Conservation (phyloP, 306 rosid species). For the Gastrolobium bilobum region DNA sequence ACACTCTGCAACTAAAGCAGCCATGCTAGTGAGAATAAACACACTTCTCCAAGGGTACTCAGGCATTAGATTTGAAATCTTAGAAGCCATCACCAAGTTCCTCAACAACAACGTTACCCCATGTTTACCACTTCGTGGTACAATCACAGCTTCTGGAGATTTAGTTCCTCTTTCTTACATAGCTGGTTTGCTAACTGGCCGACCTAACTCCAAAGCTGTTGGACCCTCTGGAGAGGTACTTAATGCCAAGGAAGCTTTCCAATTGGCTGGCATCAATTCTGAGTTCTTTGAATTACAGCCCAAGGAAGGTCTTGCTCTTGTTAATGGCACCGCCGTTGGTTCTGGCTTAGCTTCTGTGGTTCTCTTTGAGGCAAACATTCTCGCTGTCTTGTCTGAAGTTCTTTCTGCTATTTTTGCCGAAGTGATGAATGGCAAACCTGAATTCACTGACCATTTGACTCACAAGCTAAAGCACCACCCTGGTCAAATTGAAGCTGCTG, state of each 20-base stretch:
- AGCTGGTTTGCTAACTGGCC: conserved; percentile 80
- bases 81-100: conserved; percentile 80
- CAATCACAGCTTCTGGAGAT: conserved; percentile 89
- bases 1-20: conserved; percentile 77
- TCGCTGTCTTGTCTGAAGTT: conserved; percentile 72
- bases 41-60: conserved; percentile 98
- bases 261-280: conserved; percentile 61
- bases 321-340: conserved; percentile 92
- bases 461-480: conserved; percentile 94
- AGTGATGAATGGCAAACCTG: conserved; percentile 95
- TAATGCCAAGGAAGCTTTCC: conserved; percentile 69
- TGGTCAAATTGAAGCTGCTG: conserved; percentile 96
- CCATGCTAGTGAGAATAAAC: conserved; percentile 86
- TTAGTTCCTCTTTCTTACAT: conserved; percentile 92
- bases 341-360: conserved; percentile 87
- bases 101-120: conserved; percentile 85
- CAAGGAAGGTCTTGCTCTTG: conserved; percentile 93
- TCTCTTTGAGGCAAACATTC: conserved; percentile 77
- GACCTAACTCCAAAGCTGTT: conserved; percentile 74
- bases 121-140: conserved; percentile 85
- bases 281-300: conserved; percentile 89
- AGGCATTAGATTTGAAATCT: conserved; percentile 85
- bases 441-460: conserved; percentile 87
- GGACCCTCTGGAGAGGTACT: conserved; percentile 74
- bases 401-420: conserved; percentile 83